Evolutionary conservation across 306 rosid genomes (phyloP).

Genomic region (Ammopiptanthus mongolicus): DNA sequence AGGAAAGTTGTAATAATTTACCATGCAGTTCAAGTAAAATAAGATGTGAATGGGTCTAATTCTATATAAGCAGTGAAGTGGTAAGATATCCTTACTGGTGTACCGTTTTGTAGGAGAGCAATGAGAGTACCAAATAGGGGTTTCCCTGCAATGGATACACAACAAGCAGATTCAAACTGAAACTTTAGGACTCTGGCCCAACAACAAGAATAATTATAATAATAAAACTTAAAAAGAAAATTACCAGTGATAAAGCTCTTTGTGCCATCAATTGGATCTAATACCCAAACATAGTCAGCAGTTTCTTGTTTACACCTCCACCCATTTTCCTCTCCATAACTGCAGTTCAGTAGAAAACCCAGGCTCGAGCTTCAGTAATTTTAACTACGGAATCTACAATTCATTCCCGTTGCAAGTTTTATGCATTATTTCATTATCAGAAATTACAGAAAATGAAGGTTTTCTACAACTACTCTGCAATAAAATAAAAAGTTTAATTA

Average conservation of each 20-base stretch:
- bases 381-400: neutral
- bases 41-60: neutral
- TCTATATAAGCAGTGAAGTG: slow-evolving; percentile 6
- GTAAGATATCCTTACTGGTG: slow-evolving; percentile 57
- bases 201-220: neutral
- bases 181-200: neutral
- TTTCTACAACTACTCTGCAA: neutral
- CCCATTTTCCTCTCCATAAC: slow-evolving; percentile 92
- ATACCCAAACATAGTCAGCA: slow-evolving; percentile 89
- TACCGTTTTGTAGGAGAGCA: slow-evolving; percentile 66
- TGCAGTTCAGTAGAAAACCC: slow-evolving; percentile 33
- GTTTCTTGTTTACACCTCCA: slow-evolving; percentile 73
- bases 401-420: neutral
- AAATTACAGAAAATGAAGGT: neutral
- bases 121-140: slow-evolving; percentile 92
- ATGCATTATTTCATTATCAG: neutral
- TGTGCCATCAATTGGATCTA: slow-evolving; percentile 96
- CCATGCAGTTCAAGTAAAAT: neutral
- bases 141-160: slow-evolving; percentile 59
- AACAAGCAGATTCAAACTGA: neutral
- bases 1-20: neutral
- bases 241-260: slow-evolving; percentile 93
- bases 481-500: too few species aligned
- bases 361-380: neutral
- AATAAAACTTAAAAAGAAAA: neutral